A percentile compares a stretch with the other conserved stretches of the same genome.
These are phyloP conservation scores for Copromyces sp. DNA, from an alignment of 495 filamentous ascomycete species.

Conservation along the genomic window DNA sequence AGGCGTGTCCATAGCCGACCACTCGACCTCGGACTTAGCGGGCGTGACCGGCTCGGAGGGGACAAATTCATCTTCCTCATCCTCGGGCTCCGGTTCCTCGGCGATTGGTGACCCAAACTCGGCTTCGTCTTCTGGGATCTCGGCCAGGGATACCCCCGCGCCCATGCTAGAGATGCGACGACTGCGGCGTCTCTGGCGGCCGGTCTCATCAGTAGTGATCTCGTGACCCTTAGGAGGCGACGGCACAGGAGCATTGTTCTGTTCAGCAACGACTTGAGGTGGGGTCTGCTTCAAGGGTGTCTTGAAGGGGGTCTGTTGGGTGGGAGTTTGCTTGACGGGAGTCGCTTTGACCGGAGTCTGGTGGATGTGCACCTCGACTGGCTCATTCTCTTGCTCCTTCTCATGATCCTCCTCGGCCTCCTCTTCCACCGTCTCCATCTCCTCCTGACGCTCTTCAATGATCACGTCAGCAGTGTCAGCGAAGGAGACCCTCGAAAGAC, in stretches of 20 bases:
- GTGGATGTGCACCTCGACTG: slow-evolving; percentile 8
- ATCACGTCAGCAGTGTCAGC: background rate
- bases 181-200: background rate
- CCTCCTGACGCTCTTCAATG: background rate
- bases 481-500: slow-evolving; percentile 35
- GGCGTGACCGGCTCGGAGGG: slow-evolving; percentile 18
- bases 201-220: background rate
- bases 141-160: background rate
- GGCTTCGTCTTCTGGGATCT: background rate
- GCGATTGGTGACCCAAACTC: background rate
- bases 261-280: background rate
- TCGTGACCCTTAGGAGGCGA: background rate
- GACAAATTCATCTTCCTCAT: background rate
- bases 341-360: background rate
- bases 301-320: background rate
- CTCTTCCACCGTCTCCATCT: slow-evolving; percentile 11
- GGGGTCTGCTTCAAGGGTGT: background rate
- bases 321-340: background rate
- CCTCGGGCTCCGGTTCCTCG: background rate
- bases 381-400: slow-evolving; percentile 10
- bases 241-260: background rate
- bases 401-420: slow-evolving; percentile 13
- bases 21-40: slow-evolving; percentile 28
- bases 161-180: background rate
- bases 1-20: slow-evolving; percentile 45